Evolutionary conservation across 768 basidiomycete species (phyloP), one percentile per base, ranked within the genome.

Genomic region (Coprinopsis strossmayeri): DNA sequence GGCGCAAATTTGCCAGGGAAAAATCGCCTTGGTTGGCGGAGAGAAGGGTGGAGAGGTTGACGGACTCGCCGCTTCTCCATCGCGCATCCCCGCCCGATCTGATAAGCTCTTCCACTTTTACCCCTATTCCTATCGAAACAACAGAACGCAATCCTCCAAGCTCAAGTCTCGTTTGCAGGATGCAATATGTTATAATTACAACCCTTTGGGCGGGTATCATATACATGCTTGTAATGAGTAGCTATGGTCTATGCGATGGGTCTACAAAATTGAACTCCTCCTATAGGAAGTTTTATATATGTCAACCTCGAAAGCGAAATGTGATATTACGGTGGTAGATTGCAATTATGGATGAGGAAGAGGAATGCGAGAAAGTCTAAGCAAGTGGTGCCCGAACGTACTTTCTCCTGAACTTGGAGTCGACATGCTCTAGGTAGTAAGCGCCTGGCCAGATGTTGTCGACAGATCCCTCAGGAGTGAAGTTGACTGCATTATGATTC

Each of bases 381-480:
- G 43, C 48, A 17, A 66, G 30, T 26, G 74, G 73, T 21, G 74
- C 72, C 34, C 70, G 66, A 51, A 73, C 68, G 69, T 99, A 99
- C 66, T 87, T 91, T 63, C 96, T 79, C 59, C 96, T 76, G 80
- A 84, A 93, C 69, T 93, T 93, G 59, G 74, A 70, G 69, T 98
- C 96, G 59, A 95, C 84, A 61, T 74, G 78, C 54, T 85, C 84
- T 56, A 99, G 87, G 77, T 97, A 98, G 73, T 86, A 98, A 17
- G 86, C 74, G 38, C 93, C 93, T 2, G 88, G 84, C 88, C 91
- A 93, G 65, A 99, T 86, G 77, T 96, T 87, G 53, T 93, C 88
- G 50, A 93, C 66, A 20, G 81, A 83, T 39, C 96, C 96, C 44
- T 79, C 75, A 11, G 96, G 96, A 2, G 78, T 78, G 72, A 89